Conservation (phyloP, 306 rosid species). For the Prunus armeniaca region DNA sequence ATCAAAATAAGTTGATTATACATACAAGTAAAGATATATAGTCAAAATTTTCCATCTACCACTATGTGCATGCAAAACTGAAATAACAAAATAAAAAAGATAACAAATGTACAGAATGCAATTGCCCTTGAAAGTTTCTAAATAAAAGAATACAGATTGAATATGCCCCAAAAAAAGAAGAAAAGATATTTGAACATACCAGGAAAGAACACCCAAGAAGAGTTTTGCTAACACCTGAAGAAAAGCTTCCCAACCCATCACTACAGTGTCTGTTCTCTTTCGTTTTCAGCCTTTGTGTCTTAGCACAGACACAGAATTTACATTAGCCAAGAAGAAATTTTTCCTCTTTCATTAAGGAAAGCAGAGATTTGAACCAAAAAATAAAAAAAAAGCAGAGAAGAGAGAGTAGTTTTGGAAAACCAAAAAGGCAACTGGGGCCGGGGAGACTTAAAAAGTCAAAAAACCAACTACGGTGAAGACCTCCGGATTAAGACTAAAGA, state of each 20-base stretch:
- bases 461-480: too few relatives aligned
- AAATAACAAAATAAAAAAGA: not conserved
- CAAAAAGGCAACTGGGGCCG: too few relatives aligned
- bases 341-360: not conserved
- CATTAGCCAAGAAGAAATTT: not conserved
- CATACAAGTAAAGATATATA: too few relatives aligned
- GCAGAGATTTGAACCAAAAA: too few relatives aligned
- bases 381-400: too few relatives aligned
- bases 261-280: constrained; percentile 2
- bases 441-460: too few relatives aligned
- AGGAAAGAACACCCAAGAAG: constrained; percentile 32
- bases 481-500: too few relatives aligned
- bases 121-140: not conserved
- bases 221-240: constrained; percentile 25
- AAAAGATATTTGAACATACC: constrained; percentile 25
- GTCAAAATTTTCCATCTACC: not conserved
- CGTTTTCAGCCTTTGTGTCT: not conserved
- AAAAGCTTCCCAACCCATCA: constrained; percentile 36
- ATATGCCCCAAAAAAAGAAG: not conserved
- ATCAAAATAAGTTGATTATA: not conserved
- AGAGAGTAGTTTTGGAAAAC: too few relatives aligned
- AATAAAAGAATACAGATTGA: not conserved
- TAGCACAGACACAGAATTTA: not conserved
- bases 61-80: not conserved
- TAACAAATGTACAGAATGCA: not conserved